These are phyloP conservation scores for Pelargonium nanum DNA, from an alignment of 345 rosid species.

Conservation along the genomic window DNA sequence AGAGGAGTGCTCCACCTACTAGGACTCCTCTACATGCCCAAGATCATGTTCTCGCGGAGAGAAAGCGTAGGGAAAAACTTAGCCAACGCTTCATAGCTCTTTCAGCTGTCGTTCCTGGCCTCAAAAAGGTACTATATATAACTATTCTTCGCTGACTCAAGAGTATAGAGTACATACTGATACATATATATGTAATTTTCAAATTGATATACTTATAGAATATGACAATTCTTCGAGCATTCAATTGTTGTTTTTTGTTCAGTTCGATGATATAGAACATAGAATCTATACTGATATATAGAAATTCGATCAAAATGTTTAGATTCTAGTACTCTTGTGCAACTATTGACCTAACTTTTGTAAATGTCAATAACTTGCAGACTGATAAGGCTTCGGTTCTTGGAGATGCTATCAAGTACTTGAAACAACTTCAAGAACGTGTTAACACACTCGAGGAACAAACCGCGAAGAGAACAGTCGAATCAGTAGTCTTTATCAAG, in stretches of 20 bases:
- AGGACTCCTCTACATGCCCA: slow-evolving; percentile 39
- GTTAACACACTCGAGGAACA: slow-evolving; percentile 45
- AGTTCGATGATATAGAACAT: too few species aligned
- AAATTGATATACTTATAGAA: too few species aligned
- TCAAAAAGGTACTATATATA: slow-evolving; percentile 41
- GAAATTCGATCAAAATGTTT: too few species aligned
- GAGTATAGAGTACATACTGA: neutral
- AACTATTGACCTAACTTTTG: too few species aligned
- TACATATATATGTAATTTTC: neutral
- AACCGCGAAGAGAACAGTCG: slow-evolving; percentile 31
- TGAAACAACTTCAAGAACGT: slow-evolving; percentile 61
- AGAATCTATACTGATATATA: too few species aligned
- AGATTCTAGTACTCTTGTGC: too few species aligned
- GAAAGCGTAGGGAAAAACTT: slow-evolving; percentile 74
- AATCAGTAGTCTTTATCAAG: slow-evolving; percentile 44
- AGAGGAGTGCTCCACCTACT: slow-evolving; percentile 11
- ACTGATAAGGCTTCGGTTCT: slow-evolving; percentile 64
- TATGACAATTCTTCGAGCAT: too few species aligned
- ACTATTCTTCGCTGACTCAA: neutral
- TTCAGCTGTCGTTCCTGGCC: slow-evolving; percentile 64
- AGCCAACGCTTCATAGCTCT: slow-evolving; percentile 60
- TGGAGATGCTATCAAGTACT: slow-evolving; percentile 48
- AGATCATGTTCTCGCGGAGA: slow-evolving; percentile 79
- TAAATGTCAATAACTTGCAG: slow-evolving; percentile 11
- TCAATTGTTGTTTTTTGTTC: too few species aligned